Base-by-base conservation (phyloP, 495 filamentous ascomycete species). In the Talaromyces stipitatus region DNA sequence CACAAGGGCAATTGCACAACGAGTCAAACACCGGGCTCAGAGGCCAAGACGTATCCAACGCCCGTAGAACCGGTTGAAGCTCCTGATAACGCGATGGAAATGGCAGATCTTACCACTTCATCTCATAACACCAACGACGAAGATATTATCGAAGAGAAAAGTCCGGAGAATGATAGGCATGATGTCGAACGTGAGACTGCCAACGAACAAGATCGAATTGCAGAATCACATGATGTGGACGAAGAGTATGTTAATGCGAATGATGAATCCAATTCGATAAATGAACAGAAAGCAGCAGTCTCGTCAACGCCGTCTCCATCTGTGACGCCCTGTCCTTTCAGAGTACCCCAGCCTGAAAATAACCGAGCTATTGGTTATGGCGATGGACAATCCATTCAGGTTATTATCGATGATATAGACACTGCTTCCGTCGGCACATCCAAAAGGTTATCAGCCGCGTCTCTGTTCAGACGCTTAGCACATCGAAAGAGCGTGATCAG, bases 301-400 rank as follows among this genome's bases (percentile, higher is more conserved):
- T 10, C 24, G 18, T 7, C 36, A 20, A 11, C 54, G 23, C n/a
- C 33, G 5, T 23, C 24, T 55, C 80, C 51, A 51, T 69, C 72
- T 20, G 70, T 84, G 30, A 69, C 81, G 3, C 82, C 86, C 1
- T 66, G 87, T 23, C 86, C 86, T 12, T 83, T 88, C 65, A 81
- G 68, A 36, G 66, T 86, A 2, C 81, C 82, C 4, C 61, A 70
- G 10, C 57, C 64, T 3, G 69, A 68, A 24, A 60, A 30, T 14
- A 41, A 26, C 14, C 16, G 11, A 3, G 48, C 6, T 14, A 62
- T 61, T 36, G 69, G 66, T 16, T 65, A 74, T n/a, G 74, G 76
- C 18, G 78, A 77, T 10, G 80, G 81, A 41, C 63, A 71, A 18
- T 83, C 82, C 20, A 88, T 85, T 8, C 70, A 83, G 20, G 85